A percentile compares a stretch with the other conserved stretches of the same genome.
Evolutionary conservation across 495 filamentous ascomycete genomes (phyloP).

Genomic region (Friedmanniomyces endolithicus): DNA sequence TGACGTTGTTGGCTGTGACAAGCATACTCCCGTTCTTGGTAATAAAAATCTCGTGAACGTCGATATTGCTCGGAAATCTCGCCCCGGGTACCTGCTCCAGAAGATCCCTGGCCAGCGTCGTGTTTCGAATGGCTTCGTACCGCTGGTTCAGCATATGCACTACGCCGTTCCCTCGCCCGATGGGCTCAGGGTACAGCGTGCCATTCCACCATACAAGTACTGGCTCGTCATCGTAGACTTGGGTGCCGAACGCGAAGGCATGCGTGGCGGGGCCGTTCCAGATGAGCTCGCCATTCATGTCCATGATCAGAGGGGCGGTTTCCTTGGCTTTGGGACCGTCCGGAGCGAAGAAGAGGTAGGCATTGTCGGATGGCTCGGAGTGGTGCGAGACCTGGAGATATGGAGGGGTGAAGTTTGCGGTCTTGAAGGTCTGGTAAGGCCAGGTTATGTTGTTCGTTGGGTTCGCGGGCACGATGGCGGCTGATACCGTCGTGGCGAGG

Average conservation of each 20-base stretch:
- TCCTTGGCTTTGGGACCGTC: conserved; percentile 6
- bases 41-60: conserved; percentile 16
- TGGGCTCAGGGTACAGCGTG: conserved; percentile 10
- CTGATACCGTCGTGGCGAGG: no score
- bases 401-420: conserved; percentile 11
- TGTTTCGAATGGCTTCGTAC: conserved; percentile 8
- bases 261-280: conserved; percentile 12
- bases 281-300: conserved; percentile 12
- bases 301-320: conserved; percentile 15
- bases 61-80: conserved; percentile 12
- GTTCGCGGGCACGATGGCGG: conserved; percentile 2
- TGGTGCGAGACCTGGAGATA: conserved; percentile 3
- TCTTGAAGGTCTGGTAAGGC: conserved; percentile 17
- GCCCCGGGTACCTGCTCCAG: conserved; percentile 10
- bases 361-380: not conserved
- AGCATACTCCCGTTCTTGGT: conserved; percentile 19
- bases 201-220: conserved; percentile 18
- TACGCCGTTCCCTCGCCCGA: conserved; percentile 11
- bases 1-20: conserved; percentile 23
- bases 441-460: conserved; percentile 9
- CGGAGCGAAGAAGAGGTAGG: conserved; percentile 11
- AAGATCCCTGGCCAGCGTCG: conserved; percentile 1
- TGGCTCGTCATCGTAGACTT: not conserved
- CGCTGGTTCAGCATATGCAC: conserved; percentile 8
- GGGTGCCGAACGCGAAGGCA: conserved; percentile 10